phyloP scores from a whole-genome alignment of 2,329 filamentous ascomycete genomes.

The Neoarthrinium moseri region DNA sequence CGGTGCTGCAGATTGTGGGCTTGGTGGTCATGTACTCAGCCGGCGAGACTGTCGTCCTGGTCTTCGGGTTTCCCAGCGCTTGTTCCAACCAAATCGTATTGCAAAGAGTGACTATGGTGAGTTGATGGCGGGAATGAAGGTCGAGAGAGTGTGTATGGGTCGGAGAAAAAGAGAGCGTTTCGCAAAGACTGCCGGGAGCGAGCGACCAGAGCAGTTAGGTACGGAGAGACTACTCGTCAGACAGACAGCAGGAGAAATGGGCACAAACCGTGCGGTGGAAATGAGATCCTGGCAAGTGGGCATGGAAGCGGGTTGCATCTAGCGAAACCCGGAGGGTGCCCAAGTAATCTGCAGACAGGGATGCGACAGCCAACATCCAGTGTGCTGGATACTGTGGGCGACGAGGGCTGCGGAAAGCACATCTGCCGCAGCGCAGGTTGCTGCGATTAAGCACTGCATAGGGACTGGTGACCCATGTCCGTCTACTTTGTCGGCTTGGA shows the following conservation, averaged over 20 bases:
- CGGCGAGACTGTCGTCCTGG: background rate
- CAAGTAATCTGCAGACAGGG: background rate
- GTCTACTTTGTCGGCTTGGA: too few relatives aligned
- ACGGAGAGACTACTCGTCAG: background rate
- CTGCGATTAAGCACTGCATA: too few relatives aligned
- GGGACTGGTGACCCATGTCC: too few relatives aligned
- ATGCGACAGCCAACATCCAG: too few relatives aligned
- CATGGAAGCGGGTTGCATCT: background rate
- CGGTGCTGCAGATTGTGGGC: too few relatives aligned
- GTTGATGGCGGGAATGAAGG: background rate
- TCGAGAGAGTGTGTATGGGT: background rate
- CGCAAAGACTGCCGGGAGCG: background rate
- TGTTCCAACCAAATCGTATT: background rate
- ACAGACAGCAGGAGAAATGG: background rate
- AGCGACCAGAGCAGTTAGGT: background rate
- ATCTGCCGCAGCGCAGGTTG: too few relatives aligned
- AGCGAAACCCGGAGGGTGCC: background rate
- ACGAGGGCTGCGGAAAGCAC: background rate
- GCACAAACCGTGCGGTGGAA: slow-evolving; percentile 8
- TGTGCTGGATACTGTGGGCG: background rate
- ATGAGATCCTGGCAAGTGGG: slow-evolving; percentile 3
- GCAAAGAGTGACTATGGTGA: slow-evolving; percentile 6
- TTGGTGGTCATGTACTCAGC: background rate
- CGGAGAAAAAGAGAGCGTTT: background rate
- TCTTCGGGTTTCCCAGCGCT: too few relatives aligned